These are phyloP conservation scores for Neofusicoccum laricinum DNA, from an alignment of 2,329 filamentous ascomycete genomes.

Conservation along the genomic window DNA sequence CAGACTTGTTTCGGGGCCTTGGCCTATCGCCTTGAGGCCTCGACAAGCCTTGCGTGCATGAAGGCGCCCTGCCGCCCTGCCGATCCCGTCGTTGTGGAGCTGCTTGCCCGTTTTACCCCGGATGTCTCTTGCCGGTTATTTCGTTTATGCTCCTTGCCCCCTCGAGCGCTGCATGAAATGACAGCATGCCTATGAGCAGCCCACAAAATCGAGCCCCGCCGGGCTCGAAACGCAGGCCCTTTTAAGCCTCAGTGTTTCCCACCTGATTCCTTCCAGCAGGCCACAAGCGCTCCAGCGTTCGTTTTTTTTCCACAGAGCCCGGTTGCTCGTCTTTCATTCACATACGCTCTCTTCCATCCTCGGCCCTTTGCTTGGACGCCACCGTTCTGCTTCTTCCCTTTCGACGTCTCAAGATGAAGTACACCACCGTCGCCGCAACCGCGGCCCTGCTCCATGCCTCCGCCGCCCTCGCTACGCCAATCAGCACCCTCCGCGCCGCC, in stretches of 20 bases:
- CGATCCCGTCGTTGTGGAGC: not conserved
- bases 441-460: not conserved
- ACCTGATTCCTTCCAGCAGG: not conserved
- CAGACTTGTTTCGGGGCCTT: not conserved
- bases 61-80: not conserved
- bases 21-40: not conserved
- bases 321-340: conserved; percentile 2
- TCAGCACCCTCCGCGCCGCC: not conserved
- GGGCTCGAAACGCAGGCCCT: not conserved
- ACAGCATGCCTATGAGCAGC: not conserved
- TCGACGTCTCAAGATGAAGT: not conserved
- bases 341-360: not conserved
- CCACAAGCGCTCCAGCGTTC: not conserved
- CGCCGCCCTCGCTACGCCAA: not conserved
- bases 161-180: not conserved
- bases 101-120: not conserved
- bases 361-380: not conserved
- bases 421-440: not conserved
- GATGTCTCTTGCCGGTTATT: not conserved
- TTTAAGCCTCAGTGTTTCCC: not conserved
- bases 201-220: not conserved
- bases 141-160: not conserved
- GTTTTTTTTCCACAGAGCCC: not conserved
- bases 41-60: conserved; percentile 6
- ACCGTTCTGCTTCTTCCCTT: not conserved